A percentile compares a stretch with the other conserved stretches of the same genome.
Conservation (phyloP, 257 asterid genomes). For the Ajuga chamaepitys region DNA sequence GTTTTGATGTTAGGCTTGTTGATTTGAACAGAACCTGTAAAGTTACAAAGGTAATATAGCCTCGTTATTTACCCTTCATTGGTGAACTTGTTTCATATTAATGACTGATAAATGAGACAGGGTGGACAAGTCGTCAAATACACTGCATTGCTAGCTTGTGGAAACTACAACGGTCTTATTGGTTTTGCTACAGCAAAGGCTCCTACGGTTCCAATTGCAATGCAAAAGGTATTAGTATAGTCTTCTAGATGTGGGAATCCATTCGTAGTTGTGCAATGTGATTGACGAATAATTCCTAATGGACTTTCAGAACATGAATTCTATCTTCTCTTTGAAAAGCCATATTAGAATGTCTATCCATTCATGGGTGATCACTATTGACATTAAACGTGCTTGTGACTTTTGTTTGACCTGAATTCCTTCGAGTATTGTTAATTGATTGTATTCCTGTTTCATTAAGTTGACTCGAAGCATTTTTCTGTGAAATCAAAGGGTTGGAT, state of each 20-base stretch:
- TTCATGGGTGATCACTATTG: background rate
- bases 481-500: background rate
- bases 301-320: background rate
- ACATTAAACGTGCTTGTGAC: too few species aligned
- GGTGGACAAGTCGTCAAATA: conserved; percentile 84
- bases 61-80: conserved; percentile 3
- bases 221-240: conserved; percentile 61
- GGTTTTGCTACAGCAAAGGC: conserved; percentile 97
- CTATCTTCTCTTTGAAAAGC: background rate
- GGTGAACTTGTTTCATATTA: conserved; percentile 7
- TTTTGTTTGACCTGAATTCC: too few species aligned
- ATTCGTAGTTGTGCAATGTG: background rate
- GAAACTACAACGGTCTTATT: conserved; percentile 87
- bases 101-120: conserved; percentile 28
- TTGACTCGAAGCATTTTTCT: background rate
- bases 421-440: too few species aligned
- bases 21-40: conserved; percentile 80
- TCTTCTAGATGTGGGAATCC: background rate
- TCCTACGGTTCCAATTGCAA: conserved; percentile 66
- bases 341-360: background rate
- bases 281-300: background rate
- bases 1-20: conserved; percentile 87
- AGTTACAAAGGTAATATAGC: conserved; percentile 71
- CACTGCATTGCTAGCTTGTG: conserved; percentile 89
- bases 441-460: too few species aligned